Evolutionary conservation across 768 basidiomycete species (phyloP), one percentile per base, ranked within the genome.

Genomic region (Rhizopogon rudus): DNA sequence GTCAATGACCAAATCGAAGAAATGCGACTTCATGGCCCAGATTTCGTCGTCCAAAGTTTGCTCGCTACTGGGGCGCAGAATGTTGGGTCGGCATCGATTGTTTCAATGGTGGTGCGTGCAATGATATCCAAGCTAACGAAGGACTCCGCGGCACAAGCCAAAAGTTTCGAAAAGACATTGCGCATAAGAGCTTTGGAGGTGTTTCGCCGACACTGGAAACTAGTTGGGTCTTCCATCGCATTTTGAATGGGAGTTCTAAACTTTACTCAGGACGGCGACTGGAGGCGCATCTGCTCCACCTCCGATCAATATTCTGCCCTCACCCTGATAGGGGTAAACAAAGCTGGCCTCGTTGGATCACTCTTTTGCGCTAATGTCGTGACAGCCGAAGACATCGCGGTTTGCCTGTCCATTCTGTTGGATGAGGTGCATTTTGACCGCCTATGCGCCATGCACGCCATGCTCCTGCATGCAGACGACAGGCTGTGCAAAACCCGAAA

Each of bases 391-490:
- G 73, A 74, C 44, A 50, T 71, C 48, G 56, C 65, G 28, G n/a
- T 59, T n/a, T 73, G 72, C 55, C 42, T 75, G 37, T 51, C 49
- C 22, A 44, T 65, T 9, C 55, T 74, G 0, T n/a, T 51, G 20
- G 52, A 59, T 14, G 55, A 59, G 10, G 58, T 58, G 31, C 28
- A 60, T 40, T 60, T 69, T 39, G 61, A 69, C 17, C 64, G 65
- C 14, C 44, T 75, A 42, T 65, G 67, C 42, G 74, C 71, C 3
- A 69, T 70, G 57, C 74, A 73, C 17, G 73, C 73, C 0, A 28
- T 74, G 28, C 39, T 74, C 33, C 45, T 62, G 25, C 68, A 68
- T 48, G 65, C 69, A 46, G 67, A 71, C 46, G 62, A 68, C 45
- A 65, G 63, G 57, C 48, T 75, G 31, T 71, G 71, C 62, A 67